Evolutionary conservation across 2,329 filamentous ascomycete species (phyloP), one percentile per base, ranked within the genome.

Genomic region (Xylaria sp.): DNA sequence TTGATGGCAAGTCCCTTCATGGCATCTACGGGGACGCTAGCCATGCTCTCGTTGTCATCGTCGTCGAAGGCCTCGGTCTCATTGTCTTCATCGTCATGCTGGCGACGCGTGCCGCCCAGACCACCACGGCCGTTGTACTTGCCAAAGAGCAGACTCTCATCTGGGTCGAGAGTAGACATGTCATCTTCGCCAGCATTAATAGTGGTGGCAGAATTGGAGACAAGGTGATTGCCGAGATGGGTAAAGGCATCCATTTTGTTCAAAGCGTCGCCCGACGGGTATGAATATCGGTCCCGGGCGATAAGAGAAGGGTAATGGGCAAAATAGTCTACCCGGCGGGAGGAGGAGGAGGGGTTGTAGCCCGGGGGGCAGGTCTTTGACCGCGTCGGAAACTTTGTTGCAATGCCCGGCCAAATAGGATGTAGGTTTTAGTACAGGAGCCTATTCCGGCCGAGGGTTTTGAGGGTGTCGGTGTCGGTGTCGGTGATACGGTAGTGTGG

Each of bases 181-280:
- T 89, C 89, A 81, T 97, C 93, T 76, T 92, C 89, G 76, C 89
- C 91, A 72, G 94, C 94, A 77, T 97, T 97, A 81, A 97, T 97
- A 70, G 91, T 93, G 68, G 91, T 90, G 63, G 91, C 92, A 60
- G 91, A 93, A 81, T 94, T 92, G 76, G 92, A 94, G 77, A 96
- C 90, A 74, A 94, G 84, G 81, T 94, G 91, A 82, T 96, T 97
- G 76, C 91, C 92, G 77, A 95, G 89, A 81, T 96, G 91, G 70
- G 91, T 95, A 79, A 97, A 97, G 74, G 93, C 92, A 79, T 91
- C 92, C 84, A 71, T 71, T 15, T 96, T 93, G 93, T 96, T 95
- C 74, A 74, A 83, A 67, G 72, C 65, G 72, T 73, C 72, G 69
- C 64, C 67, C 63, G 63, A 65, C 66, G 67, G 70, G 69, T 72